These are phyloP conservation scores for Botryotinia calthae DNA, from an alignment of 2,329 filamentous ascomycete species.

Conservation along the genomic window DNA sequence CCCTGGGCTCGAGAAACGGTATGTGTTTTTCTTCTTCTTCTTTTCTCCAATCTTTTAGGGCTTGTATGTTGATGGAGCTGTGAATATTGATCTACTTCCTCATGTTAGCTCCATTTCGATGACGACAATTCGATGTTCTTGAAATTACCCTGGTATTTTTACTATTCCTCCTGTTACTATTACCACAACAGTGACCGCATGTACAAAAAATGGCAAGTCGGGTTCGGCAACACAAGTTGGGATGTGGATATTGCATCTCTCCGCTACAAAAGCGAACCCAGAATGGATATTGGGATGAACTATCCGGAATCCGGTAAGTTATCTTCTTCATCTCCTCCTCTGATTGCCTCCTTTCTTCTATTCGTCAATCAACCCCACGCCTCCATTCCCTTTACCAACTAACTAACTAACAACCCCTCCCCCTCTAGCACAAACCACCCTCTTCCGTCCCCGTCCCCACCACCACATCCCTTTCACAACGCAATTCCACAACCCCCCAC, in stretches of 20 bases:
- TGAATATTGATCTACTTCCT: background rate
- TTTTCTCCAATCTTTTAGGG: background rate
- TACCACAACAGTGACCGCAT: constrained; percentile 23
- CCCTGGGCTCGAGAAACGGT: constrained; percentile 28
- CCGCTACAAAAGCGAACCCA: constrained; percentile 12
- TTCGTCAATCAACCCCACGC: background rate
- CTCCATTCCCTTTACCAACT: background rate
- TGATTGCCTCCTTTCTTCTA: background rate
- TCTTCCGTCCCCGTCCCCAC: background rate
- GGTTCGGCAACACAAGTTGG: constrained; percentile 26
- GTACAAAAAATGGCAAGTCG: constrained; percentile 27
- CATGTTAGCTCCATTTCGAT: background rate
- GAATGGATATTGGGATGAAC: constrained; percentile 13
- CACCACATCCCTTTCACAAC: background rate
- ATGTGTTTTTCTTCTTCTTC: constrained; percentile 1
- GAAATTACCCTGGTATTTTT: constrained; percentile 26
- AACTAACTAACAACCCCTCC: background rate
- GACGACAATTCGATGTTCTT: background rate
- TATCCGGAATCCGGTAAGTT: background rate
- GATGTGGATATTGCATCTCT: constrained; percentile 26
- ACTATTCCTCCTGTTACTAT: constrained; percentile 30
- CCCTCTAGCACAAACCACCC: background rate
- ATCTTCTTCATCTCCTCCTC: background rate
- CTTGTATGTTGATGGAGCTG: background rate
- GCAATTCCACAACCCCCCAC: background rate